phyloP scores from a whole-genome alignment of 1,139 yeast genomes.

The Scheffersomyces illinoinensis region DNA sequence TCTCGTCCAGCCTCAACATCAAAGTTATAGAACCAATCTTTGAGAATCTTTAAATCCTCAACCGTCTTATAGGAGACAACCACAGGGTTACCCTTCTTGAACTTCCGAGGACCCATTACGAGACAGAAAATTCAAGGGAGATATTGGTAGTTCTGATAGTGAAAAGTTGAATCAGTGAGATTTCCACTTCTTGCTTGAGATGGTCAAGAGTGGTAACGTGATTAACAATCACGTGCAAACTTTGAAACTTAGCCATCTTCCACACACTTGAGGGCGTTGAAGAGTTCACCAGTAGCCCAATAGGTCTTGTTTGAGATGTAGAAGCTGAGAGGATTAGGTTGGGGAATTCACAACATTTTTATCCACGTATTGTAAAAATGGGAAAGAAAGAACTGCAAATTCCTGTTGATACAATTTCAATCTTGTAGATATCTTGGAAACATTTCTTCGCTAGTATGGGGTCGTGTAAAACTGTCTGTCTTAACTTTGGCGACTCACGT shows the following conservation, averaged over 20 bases:
- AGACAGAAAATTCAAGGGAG: background rate
- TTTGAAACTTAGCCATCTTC: too few relatives aligned
- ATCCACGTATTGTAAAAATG: background rate
- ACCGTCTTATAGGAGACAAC: constrained; percentile 57
- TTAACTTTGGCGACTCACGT: background rate
- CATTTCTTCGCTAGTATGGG: background rate
- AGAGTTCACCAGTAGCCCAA: too few relatives aligned
- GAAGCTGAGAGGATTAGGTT: too few relatives aligned
- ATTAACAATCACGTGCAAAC: background rate
- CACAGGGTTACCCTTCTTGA: constrained; percentile 35
- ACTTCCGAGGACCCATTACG: background rate
- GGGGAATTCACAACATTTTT: background rate
- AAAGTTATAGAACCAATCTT: constrained; percentile 57
- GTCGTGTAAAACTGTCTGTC: too few relatives aligned
- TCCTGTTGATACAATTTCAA: background rate
- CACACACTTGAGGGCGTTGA: too few relatives aligned
- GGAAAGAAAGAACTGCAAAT: background rate
- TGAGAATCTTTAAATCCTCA: constrained; percentile 54
- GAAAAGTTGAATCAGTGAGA: background rate
- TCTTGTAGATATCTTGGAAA: background rate
- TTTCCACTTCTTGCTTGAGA: background rate
- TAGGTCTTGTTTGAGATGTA: too few relatives aligned
- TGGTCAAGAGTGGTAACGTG: background rate
- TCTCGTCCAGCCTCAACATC: constrained; percentile 20
- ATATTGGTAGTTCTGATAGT: background rate